Conservation (phyloP, 805 yeast species). For the Ogataea minuta region DNA sequence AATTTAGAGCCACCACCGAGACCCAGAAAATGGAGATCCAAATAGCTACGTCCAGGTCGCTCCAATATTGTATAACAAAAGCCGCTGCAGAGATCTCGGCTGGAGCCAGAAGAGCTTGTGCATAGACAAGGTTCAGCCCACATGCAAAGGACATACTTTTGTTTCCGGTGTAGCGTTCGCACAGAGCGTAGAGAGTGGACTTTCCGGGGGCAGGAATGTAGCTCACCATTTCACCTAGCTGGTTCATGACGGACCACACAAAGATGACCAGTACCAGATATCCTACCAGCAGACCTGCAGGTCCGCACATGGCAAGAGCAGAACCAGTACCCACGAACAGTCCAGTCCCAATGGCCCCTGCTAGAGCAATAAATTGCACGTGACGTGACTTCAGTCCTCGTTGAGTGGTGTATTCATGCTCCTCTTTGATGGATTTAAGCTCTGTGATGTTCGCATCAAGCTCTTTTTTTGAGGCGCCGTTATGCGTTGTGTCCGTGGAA, state of each 20-base stretch:
- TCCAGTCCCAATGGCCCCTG: conserved; percentile 72
- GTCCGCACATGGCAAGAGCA: conserved; percentile 31
- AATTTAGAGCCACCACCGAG: conserved; percentile 44
- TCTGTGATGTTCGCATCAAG: conserved; percentile 8
- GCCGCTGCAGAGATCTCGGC: conserved; percentile 62
- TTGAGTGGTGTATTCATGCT: conserved; percentile 27
- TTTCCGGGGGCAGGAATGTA: conserved; percentile 60
- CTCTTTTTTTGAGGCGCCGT: conserved; percentile 2
- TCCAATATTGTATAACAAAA: conserved; percentile 59
- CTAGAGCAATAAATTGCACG: conserved; percentile 65
- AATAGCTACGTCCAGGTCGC: conserved; percentile 52
- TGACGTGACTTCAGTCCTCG: conserved; percentile 48
- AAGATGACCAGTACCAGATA: conserved; percentile 62
- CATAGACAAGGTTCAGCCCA: conserved; percentile 38
- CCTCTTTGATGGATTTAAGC: conserved; percentile 2
- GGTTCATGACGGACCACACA: conserved; percentile 63
- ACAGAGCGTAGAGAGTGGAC: conserved; percentile 27
- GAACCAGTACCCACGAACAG: conserved; percentile 52
- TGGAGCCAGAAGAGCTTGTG: conserved; percentile 35
- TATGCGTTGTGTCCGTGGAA: background rate
- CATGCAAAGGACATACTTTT: conserved; percentile 31
- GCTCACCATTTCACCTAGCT: conserved; percentile 65
- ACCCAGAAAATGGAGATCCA: conserved; percentile 56
- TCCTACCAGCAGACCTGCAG: conserved; percentile 47
- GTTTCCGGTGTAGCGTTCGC: conserved; percentile 32